Percentiles rank a stretch among this genome's conserved stretches.
Conservation (phyloP, 2,329 filamentous ascomycete genomes). For the Pseudopyricularia javanii region DNA sequence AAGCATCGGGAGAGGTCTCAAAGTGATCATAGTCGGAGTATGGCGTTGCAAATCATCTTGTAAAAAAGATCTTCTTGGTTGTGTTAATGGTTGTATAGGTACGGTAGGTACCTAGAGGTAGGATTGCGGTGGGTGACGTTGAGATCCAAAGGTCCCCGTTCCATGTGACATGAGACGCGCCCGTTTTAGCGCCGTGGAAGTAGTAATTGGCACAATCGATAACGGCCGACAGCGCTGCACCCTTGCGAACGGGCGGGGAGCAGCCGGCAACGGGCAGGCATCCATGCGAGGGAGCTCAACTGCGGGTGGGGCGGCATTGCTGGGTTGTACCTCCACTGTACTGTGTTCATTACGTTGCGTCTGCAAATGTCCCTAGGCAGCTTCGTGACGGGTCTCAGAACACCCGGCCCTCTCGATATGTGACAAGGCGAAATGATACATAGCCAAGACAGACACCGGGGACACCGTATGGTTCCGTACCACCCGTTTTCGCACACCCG, state of each 20-base stretch:
- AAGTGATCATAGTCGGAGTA: neutral
- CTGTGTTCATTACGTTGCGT: neutral
- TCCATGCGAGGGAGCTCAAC: no score
- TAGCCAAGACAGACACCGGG: neutral
- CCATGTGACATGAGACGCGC: neutral
- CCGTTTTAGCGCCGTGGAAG: neutral
- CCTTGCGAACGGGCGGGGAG: neutral
- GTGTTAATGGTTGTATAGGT: no score
- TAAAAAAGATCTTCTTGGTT: neutral
- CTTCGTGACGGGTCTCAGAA: neutral
- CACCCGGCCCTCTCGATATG: neutral
- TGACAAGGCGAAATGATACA: neutral
- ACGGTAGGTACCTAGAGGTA: no score
- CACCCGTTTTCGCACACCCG: neutral
- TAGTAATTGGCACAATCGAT: neutral
- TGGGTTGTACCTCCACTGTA: neutral
- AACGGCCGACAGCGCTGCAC: neutral
- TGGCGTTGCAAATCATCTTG: neutral
- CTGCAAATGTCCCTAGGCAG: no score
- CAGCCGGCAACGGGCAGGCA: neutral
- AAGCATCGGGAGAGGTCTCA: neutral
- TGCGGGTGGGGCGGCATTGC: neutral
- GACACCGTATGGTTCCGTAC: neutral
- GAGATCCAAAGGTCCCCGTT: neutral
- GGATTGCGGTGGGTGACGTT: neutral